Percentiles rank a stretch among this genome's conserved stretches.
These are phyloP conservation scores for Torulaspora microellipsoides DNA, from an alignment of 805 yeast species.

Conservation along the genomic window DNA sequence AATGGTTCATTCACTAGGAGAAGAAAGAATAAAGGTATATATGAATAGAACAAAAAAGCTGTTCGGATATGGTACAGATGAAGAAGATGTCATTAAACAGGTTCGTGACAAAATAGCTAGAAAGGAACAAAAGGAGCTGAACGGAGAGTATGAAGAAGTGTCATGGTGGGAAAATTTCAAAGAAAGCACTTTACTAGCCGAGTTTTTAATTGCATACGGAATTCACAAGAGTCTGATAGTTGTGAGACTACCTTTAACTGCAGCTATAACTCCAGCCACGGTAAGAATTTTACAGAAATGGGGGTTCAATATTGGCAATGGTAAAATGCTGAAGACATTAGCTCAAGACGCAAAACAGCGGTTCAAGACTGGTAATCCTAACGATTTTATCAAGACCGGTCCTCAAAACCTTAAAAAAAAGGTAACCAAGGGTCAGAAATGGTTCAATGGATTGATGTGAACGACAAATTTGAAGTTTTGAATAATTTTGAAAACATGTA, in stretches of 20 bases:
- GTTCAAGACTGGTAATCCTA: constrained; percentile 30
- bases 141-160: constrained; percentile 12
- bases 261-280: constrained; percentile 82
- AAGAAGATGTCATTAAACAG: constrained; percentile 39
- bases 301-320: constrained; percentile 62
- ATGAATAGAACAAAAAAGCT: constrained; percentile 56
- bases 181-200: constrained; percentile 59
- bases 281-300: constrained; percentile 60
- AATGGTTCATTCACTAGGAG: constrained; percentile 82
- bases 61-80: constrained; percentile 58
- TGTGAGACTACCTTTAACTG: constrained; percentile 82
- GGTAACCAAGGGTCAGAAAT: constrained; percentile 28
- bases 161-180: constrained; percentile 29
- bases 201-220: constrained; percentile 87
- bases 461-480: background rate
- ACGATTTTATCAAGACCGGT: constrained; percentile 41
- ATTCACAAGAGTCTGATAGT: constrained; percentile 83
- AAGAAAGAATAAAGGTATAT: constrained; percentile 65
- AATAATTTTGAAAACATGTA: background rate
- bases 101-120: constrained; percentile 31
- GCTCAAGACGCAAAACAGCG: constrained; percentile 33
- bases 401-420: constrained; percentile 41
- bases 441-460: constrained; percentile 34
- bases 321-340: constrained; percentile 41
- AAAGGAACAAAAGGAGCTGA: constrained; percentile 21